These are phyloP conservation scores for Chionographis japonica DNA, from an alignment of 106 monocot species.

Conservation along the genomic window DNA sequence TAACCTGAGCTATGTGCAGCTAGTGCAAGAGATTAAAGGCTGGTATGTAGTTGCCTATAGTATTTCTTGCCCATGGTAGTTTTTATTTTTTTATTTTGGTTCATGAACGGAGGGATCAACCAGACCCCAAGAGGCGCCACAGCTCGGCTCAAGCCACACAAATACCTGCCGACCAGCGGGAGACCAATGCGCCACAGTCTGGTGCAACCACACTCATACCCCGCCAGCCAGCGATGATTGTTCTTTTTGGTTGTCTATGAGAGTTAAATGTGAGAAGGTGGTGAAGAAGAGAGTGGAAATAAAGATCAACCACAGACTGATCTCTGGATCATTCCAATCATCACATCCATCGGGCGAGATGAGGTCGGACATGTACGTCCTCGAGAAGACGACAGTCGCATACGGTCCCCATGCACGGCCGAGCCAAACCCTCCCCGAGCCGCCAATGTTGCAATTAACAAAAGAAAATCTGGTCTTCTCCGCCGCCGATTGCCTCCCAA, in stretches of 20 bases:
- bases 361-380: slow-evolving; percentile 28
- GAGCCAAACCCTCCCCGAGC: slow-evolving; percentile 49
- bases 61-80: too few relatives aligned
- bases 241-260: too few relatives aligned
- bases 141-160: too few relatives aligned
- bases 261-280: neutral
- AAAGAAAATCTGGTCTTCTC: slow-evolving; percentile 55
- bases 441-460: slow-evolving; percentile 41
- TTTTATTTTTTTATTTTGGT: too few relatives aligned
- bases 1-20: too few relatives aligned
- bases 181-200: too few relatives aligned
- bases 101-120: too few relatives aligned
- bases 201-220: too few relatives aligned
- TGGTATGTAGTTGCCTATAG: too few relatives aligned
- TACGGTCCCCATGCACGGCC: slow-evolving; percentile 56
- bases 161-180: too few relatives aligned
- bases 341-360: slow-evolving; percentile 57
- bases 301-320: slow-evolving; percentile 40
- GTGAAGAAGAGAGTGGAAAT: neutral
- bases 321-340: slow-evolving; percentile 56
- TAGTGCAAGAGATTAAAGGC: too few relatives aligned
- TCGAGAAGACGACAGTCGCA: slow-evolving; percentile 45
- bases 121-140: too few relatives aligned
- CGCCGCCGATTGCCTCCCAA: slow-evolving; percentile 26
- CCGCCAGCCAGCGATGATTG: neutral